These are phyloP conservation scores for Orbilia ellipsospora DNA, from an alignment of 2,329 filamentous ascomycete species.

Conservation along the genomic window DNA sequence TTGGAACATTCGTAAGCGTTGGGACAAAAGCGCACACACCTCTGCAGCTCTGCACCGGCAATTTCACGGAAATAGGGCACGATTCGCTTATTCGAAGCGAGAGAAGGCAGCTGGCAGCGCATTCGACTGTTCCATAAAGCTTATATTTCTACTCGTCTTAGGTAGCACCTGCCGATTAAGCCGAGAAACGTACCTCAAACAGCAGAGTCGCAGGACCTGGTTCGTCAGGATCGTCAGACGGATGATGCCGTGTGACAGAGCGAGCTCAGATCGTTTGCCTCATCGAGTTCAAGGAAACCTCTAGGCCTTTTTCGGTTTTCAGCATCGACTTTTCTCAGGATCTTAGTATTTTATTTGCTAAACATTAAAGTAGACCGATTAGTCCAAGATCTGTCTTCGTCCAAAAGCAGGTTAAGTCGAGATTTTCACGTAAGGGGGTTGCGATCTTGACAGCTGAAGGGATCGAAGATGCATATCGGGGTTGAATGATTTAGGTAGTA, in stretches of 20 bases:
- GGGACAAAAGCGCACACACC: neutral
- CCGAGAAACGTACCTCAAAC: too few relatives aligned
- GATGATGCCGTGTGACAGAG: slow-evolving; percentile 16
- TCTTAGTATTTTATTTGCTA: too few relatives aligned
- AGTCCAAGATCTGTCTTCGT: too few relatives aligned
- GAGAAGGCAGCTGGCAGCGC: slow-evolving; percentile 7
- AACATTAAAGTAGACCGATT: too few relatives aligned
- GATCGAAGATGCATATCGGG: too few relatives aligned
- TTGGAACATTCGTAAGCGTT: slow-evolving; percentile 12
- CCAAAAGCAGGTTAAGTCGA: too few relatives aligned
- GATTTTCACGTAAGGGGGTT: too few relatives aligned
- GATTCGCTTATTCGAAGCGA: slow-evolving; percentile 30
- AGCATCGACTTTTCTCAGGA: too few relatives aligned
- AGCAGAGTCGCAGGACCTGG: too few relatives aligned
- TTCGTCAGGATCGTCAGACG: slow-evolving; percentile 5
- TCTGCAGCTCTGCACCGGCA: neutral
- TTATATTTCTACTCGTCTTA: slow-evolving; percentile 15
- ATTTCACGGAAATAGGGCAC: slow-evolving; percentile 8
- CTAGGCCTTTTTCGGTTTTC: too few relatives aligned
- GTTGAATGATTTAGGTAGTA: too few relatives aligned
- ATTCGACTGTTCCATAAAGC: slow-evolving; percentile 14
- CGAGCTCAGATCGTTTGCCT: neutral
- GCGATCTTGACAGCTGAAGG: too few relatives aligned
- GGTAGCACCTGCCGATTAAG: neutral
- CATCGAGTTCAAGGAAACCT: slow-evolving; percentile 3